Evolutionary conservation across 1,284 basidiomycete species (phyloP), one percentile per base, ranked within the genome.

Genomic region (Papiliotrema laurentii): DNA sequence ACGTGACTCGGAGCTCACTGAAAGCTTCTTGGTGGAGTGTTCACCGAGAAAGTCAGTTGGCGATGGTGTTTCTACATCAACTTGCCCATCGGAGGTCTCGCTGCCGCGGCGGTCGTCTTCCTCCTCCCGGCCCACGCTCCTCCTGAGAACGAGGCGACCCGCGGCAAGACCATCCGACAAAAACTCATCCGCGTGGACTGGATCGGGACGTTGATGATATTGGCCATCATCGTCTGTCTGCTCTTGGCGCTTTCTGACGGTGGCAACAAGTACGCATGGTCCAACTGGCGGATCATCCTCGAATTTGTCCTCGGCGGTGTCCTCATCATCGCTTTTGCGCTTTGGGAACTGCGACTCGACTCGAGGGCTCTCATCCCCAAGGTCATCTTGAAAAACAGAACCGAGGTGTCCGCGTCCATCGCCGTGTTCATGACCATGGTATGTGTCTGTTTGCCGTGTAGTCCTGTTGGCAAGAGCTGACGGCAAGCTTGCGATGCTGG

Each of bases 131-230:
- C 76, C 75, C 24, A 82, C 82, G 53, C 55, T 2, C 66, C 69
- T 13, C 47, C 72, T 73, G 31, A 83, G 81, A 72, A 79, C 49
- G 77, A 80, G 30, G 76, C 73, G 58, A 69, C 36, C 58, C 83
- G 85, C 62, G 42, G 55, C 21, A 55, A 56, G 16, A 36, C 63
- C 6, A 44, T 53, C 16, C 56, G 50, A 37, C 48, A 59, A 13
- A 63, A 68, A 10, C 45, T 75, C 38, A 37, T 44, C 13, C 57
- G 65, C 38, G 65, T 78, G 56, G 77, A 77, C 56, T 75, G 66
- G 53, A 28, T 75, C 45, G 76, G 76, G 10, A 69, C 73, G 0
- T 52, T 66, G 7, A 13, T 27, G 38, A 36, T 36, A 11, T 18
- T 36, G 14, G 34, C 26, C 22, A 38, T 38, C 24, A 39, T 46